Evolutionary conservation across 495 filamentous ascomycete species (phyloP).

Genomic region (Trypethelium eluteriae): DNA sequence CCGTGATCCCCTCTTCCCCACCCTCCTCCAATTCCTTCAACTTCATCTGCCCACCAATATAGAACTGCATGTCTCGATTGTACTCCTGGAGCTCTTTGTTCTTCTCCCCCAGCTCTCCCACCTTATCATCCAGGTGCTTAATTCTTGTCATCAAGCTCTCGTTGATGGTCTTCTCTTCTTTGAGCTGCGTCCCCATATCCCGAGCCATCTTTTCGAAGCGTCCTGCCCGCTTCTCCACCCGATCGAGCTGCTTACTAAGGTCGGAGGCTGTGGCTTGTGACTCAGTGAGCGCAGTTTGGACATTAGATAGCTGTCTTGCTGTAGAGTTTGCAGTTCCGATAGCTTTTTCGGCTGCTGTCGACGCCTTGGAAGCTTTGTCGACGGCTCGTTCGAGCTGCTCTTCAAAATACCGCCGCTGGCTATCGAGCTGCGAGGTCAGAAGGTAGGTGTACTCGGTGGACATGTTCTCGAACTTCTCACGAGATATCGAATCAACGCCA

Average conservation of each 20-base stretch:
- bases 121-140: slow-evolving; percentile 48
- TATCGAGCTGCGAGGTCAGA: slow-evolving; percentile 82
- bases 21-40: slow-evolving; percentile 2
- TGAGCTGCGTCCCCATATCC: slow-evolving; percentile 64
- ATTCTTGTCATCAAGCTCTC: slow-evolving; percentile 71
- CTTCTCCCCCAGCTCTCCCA: slow-evolving; percentile 42
- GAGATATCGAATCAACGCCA: slow-evolving; percentile 66
- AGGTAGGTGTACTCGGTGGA: slow-evolving; percentile 91
- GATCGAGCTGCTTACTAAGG: slow-evolving; percentile 62
- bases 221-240: slow-evolving; percentile 57
- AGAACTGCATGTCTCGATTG: slow-evolving; percentile 86
- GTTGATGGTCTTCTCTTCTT: slow-evolving; percentile 82
- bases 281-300: slow-evolving; percentile 50
- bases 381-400: slow-evolving; percentile 84
- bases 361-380: slow-evolving; percentile 77
- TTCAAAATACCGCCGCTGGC: slow-evolving; percentile 88
- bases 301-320: slow-evolving; percentile 42
- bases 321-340: slow-evolving; percentile 46
- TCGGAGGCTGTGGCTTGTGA: slow-evolving; percentile 50
- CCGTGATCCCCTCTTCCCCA: not conserved
- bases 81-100: slow-evolving; percentile 64
- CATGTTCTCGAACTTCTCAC: slow-evolving; percentile 86
- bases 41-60: slow-evolving; percentile 43
- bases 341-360: slow-evolving; percentile 56
- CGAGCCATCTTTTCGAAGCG: slow-evolving; percentile 70